Conservation (phyloP, 1,284 basidiomycete genomes). For the Hemileia vastatrix region DNA sequence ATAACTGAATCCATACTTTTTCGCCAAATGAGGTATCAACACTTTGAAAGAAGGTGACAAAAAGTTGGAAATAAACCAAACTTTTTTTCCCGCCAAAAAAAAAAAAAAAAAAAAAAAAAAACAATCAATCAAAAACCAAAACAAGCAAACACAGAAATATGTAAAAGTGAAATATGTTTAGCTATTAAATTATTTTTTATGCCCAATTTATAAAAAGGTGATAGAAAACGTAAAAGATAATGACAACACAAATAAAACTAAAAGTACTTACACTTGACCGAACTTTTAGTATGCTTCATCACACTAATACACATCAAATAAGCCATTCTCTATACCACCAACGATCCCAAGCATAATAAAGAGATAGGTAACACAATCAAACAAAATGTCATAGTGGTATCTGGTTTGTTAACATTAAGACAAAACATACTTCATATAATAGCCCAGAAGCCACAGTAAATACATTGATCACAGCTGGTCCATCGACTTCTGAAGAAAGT, state of each 20-base stretch:
- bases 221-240: no score
- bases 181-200: no score
- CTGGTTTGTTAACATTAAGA: neutral
- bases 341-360: neutral
- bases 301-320: constrained; percentile 98
- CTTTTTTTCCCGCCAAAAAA: no score
- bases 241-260: no score
- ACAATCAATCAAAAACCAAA: no score
- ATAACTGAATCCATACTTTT: constrained; percentile 85
- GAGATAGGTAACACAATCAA: constrained; percentile 6
- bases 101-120: no score
- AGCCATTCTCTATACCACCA: constrained; percentile 66
- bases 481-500: constrained; percentile 30
- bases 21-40: constrained; percentile 84
- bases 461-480: constrained; percentile 86
- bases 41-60: constrained; percentile 92
- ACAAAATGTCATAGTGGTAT: neutral
- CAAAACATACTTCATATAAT: constrained; percentile 67
- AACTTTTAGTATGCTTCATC: constrained; percentile 78
- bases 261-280: constrained; percentile 66
- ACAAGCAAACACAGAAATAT: no score
- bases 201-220: no score
- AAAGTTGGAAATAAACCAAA: constrained; percentile 99
- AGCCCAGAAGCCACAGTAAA: constrained; percentile 96
- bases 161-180: no score